Evolutionary conservation across 2,329 filamentous ascomycete species (phyloP), one percentile per base, ranked within the genome.

Genomic region (Chaetomium sp.): DNA sequence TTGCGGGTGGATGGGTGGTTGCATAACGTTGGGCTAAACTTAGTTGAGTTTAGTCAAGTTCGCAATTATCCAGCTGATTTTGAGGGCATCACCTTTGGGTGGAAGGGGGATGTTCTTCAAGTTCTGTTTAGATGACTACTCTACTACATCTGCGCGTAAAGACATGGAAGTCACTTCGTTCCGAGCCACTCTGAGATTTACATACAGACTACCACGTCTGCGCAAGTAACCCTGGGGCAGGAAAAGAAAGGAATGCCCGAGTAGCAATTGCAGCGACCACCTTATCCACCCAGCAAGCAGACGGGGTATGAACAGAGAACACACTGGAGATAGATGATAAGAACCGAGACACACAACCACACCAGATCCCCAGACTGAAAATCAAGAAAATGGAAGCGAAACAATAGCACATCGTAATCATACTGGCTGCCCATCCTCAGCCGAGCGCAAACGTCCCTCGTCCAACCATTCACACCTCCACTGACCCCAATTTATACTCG

Each of bases 251-350:
- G 25, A 31, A 53, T 31, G 27, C 50, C 50, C 9, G 13, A 31
- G 7, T 35, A 35, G 51, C 51, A 33, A 33, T 55, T 29, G 10
- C 31, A 21, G 51, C n/a, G 31, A 23, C 29, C 51, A 55, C 29
- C 13, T 25, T 7, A 27, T 13, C 25, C 25, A 19, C 31, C n/a
- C 45, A 47, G 3, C 45, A 21, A 47, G 4, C 9, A 35, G 12
- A 50, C 47, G 53, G 53, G 53, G 53, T 56, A 56, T 56, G 33
- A 56, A 56, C 53, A 27, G 31, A 38, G 31, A 35, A 54, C 19
- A 13, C 33, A 35, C 19, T 54, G 7, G 9, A 23, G 13, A 54
- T n/a, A 55, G 9, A 35, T 21, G 47, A 25, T 50, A 27, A 25
- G 21, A 50, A 54, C 51, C 29, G 10, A 7, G 27, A 31, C 51